Evolutionary conservation across 2,329 filamentous ascomycete species (phyloP), one percentile per base, ranked within the genome.

Genomic region (Penicillium sp.): DNA sequence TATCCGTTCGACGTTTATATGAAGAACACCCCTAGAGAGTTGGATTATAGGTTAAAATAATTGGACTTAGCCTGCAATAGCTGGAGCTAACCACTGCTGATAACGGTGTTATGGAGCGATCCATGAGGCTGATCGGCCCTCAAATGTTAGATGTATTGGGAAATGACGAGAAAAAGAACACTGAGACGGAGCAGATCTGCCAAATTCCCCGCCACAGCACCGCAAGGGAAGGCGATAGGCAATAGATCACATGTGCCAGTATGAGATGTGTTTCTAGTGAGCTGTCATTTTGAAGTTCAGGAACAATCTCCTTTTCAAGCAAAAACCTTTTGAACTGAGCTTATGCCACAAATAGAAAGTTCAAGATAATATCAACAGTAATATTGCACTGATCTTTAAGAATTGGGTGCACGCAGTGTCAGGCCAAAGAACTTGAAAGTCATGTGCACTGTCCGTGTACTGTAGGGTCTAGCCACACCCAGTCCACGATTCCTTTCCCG

Each of bases 181-280:
- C 25, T 35, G 47, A 8, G 12, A 22, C 49, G 6, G 37, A 49
- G 17, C 19, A 58, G 26, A 49, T 52, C n/a, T 44, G 33, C 22
- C 33, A 28, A 9, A 55, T 56, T 33, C 19, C 41, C 5, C 17
- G 25, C 16, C 35, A 38, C 25, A 33, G 47, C 5, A 49, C 42
- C 16, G 36, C 28, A n/a, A 35, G 53, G 43, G 52, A 58, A 25
- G 43, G 49, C 31, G 53, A 43, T 5, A 56, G 25, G 8, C 43
- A 58, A 17, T 58, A 38, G 38, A 36, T 49, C 12, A 52, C 43
- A 19, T 37, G 55, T 25, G 33, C 44, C 9, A 26, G 31, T 14
- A 31, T 56, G 16, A 38, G 53, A 45, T 58, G 56, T 48, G 16
- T 58, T 38, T 33, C 53, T 46, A 14, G 46, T 11, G 54, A 57